Conservation (phyloP, 495 filamentous ascomycete species). For the Tuber brumale region DNA sequence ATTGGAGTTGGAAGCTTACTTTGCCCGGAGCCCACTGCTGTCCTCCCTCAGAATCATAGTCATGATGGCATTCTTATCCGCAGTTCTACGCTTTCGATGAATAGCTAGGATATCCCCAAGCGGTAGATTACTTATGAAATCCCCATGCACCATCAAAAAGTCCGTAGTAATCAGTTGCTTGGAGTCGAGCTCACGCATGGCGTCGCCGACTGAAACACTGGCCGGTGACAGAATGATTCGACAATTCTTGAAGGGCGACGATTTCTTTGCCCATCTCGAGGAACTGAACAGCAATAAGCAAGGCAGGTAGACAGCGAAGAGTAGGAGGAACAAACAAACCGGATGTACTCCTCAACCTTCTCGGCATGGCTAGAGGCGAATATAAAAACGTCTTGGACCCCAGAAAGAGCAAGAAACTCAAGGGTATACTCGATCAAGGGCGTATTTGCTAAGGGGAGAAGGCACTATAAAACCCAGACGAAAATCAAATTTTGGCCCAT, state of each 20-base stretch:
- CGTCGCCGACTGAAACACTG: slow-evolving; percentile 78
- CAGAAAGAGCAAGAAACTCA: slow-evolving; percentile 90
- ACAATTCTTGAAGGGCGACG: slow-evolving; percentile 78
- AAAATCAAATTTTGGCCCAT: slow-evolving; percentile 4
- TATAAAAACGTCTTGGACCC: slow-evolving; percentile 83
- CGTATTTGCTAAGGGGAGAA: slow-evolving; percentile 85
- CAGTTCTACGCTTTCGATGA: slow-evolving; percentile 72
- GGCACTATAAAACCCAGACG: slow-evolving; percentile 55
- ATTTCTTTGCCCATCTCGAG: slow-evolving; percentile 61
- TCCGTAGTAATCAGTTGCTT: slow-evolving; percentile 80
- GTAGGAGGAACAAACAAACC: slow-evolving; percentile 28
- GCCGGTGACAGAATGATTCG: slow-evolving; percentile 81
- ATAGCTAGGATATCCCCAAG: slow-evolving; percentile 70
- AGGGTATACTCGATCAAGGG: slow-evolving; percentile 96
- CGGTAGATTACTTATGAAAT: slow-evolving; percentile 84
- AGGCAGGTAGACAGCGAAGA: background rate
- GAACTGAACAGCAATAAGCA: slow-evolving; percentile 43
- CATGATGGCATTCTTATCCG: slow-evolving; percentile 95
- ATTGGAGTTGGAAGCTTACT: slow-evolving; percentile 38
- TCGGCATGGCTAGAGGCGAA: slow-evolving; percentile 89
- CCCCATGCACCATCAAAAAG: slow-evolving; percentile 87
- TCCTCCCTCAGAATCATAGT: slow-evolving; percentile 84
- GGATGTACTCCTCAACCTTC: slow-evolving; percentile 77
- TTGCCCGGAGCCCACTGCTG: slow-evolving; percentile 66
- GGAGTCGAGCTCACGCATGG: slow-evolving; percentile 86